Evolutionary conservation across 805 yeast genomes (phyloP).

Genomic region (Hagleromyces aurorensis): DNA sequence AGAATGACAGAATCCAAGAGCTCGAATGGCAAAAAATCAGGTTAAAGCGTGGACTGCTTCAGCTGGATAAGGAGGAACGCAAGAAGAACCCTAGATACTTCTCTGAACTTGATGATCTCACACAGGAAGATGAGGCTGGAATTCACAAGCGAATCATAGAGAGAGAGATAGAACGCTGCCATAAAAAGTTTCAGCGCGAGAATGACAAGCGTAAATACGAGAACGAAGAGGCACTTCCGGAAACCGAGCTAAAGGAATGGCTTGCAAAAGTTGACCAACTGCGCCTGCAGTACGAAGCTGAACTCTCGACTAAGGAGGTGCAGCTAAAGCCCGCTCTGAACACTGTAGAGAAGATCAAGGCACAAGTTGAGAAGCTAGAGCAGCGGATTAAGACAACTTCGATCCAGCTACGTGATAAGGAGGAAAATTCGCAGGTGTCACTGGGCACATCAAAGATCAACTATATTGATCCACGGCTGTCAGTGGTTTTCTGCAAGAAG

Average conservation of each 20-base stretch:
- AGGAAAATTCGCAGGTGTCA: constrained; percentile 90
- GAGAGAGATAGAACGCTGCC: constrained; percentile 56
- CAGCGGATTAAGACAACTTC: constrained; percentile 59
- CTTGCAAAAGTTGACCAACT: constrained; percentile 47
- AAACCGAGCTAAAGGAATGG: constrained; percentile 51
- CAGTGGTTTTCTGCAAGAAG: constrained; percentile 82
- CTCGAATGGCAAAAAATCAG: constrained; percentile 78
- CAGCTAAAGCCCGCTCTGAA: constrained; percentile 43
- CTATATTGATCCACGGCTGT: constrained; percentile 88
- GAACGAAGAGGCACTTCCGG: constrained; percentile 43
- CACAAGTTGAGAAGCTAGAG: constrained; percentile 65
- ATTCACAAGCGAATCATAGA: constrained; percentile 55
- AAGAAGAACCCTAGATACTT: constrained; percentile 52
- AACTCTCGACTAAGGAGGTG: constrained; percentile 50
- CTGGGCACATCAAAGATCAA: constrained; percentile 89
- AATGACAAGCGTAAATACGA: constrained; percentile 64
- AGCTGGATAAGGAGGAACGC: constrained; percentile 46
- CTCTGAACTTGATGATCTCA: constrained; percentile 57
- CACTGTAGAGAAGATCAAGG: constrained; percentile 60
- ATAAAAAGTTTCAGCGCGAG: constrained; percentile 64
- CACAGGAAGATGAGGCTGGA: constrained; percentile 52
- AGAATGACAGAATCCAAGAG: constrained; percentile 69
- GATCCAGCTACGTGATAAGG: constrained; percentile 80
- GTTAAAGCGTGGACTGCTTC: constrained; percentile 59
- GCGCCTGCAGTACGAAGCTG: constrained; percentile 44